Evolutionary conservation across 2,329 filamentous ascomycete species (phyloP).

Genomic region (Sclerotinia sclerotiorum): DNA sequence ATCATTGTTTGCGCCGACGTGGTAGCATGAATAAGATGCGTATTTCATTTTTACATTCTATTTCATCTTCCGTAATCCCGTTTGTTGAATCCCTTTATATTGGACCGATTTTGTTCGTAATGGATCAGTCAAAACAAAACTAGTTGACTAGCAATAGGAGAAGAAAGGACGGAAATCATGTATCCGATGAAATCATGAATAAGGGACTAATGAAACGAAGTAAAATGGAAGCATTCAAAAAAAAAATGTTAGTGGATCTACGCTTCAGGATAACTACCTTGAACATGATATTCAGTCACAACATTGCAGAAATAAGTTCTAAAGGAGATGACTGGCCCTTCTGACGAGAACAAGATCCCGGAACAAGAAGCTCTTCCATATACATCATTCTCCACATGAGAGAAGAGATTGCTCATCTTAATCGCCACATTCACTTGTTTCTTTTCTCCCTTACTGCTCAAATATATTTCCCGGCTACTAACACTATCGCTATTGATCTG

Average conservation of each 20-base stretch:
- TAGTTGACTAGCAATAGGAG: not conserved
- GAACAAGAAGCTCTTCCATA: constrained; percentile 28
- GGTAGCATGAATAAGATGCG: not conserved
- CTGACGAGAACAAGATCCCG: not conserved
- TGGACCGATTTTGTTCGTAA: not conserved
- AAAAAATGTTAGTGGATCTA: too few relatives aligned
- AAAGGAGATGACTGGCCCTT: not conserved
- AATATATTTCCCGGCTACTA: constrained; percentile 56
- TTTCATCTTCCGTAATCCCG: not conserved
- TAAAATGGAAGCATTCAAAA: not conserved
- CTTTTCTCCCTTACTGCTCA: constrained; percentile 47
- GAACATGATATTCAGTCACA: not conserved
- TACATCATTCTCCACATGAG: constrained; percentile 33
- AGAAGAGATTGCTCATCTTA: constrained; percentile 49
- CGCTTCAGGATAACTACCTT: not conserved
- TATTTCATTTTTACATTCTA: not conserved
- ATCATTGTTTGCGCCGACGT: not conserved
- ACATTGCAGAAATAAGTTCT: too few relatives aligned
- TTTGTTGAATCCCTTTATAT: too few relatives aligned
- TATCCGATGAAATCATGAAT: too few relatives aligned
- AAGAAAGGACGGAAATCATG: not conserved
- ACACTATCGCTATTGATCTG: constrained; percentile 50
- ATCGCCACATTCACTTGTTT: constrained; percentile 37
- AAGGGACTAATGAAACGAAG: not conserved
- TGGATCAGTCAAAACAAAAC: not conserved